Evolutionary conservation across 2,329 filamentous ascomycete species (phyloP).

Genomic region (Epichloe amarillans): DNA sequence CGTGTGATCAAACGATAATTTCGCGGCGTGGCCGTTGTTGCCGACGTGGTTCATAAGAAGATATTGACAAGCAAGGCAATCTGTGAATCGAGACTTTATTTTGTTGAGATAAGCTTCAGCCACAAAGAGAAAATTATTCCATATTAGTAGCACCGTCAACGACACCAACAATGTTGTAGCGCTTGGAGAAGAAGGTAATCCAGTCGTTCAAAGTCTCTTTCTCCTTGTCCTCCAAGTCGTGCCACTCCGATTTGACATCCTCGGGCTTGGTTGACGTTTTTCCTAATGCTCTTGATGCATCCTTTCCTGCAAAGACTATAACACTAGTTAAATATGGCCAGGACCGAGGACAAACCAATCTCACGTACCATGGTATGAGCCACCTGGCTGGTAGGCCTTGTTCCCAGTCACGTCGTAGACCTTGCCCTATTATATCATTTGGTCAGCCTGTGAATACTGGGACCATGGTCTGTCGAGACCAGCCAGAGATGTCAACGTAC

Average conservation of each 20-base stretch:
- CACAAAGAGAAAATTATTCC: slow-evolving; percentile 17
- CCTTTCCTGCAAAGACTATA: slow-evolving; percentile 87
- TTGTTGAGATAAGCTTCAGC: neutral
- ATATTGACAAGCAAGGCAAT: neutral
- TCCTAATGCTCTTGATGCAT: slow-evolving; percentile 83
- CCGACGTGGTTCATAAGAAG: too few relatives aligned
- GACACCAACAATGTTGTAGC: slow-evolving; percentile 78
- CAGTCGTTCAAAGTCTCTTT: slow-evolving; percentile 79
- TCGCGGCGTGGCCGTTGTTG: too few relatives aligned
- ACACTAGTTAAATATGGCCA: neutral
- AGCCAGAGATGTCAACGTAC: slow-evolving; percentile 22
- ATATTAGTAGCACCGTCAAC: slow-evolving; percentile 48
- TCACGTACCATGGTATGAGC: slow-evolving; percentile 68
- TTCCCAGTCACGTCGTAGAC: slow-evolving; percentile 93
- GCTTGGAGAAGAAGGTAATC: slow-evolving; percentile 91
- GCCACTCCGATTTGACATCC: slow-evolving; percentile 73
- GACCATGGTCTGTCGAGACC: neutral
- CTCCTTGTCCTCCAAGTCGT: slow-evolving; percentile 71
- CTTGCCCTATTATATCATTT: slow-evolving; percentile 52
- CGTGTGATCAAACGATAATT: too few relatives aligned
- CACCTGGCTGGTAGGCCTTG: slow-evolving; percentile 68
- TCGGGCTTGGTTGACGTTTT: slow-evolving; percentile 76
- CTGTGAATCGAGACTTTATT: neutral
- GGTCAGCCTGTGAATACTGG: neutral
- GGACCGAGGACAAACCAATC: neutral